phyloP scores from a whole-genome alignment of 1,284 basidiomycete species.

The Cutaneotrichosporon dermatis region DNA sequence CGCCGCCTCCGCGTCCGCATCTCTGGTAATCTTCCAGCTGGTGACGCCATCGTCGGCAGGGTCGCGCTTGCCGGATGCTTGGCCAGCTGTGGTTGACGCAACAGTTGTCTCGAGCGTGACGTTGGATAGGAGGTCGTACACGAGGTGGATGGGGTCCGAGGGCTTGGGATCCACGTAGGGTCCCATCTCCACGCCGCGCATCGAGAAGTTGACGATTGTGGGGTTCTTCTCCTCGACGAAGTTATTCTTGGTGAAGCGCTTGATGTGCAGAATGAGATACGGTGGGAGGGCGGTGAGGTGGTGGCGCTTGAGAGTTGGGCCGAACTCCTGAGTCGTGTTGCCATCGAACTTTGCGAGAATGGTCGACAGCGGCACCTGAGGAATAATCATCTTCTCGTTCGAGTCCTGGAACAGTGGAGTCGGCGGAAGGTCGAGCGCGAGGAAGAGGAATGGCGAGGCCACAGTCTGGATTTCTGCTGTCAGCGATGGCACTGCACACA shows the following conservation, averaged over 20 bases:
- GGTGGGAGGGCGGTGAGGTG: constrained; percentile 83
- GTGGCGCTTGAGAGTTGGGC: constrained; percentile 79
- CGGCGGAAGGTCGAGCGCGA: constrained; percentile 91
- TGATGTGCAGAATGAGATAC: constrained; percentile 92
- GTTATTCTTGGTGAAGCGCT: constrained; percentile 95
- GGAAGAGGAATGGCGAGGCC: constrained; percentile 86
- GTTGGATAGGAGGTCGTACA: constrained; percentile 94
- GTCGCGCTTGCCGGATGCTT: constrained; percentile 27
- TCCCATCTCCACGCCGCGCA: constrained; percentile 82
- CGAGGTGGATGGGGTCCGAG: constrained; percentile 56
- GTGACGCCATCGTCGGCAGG: constrained; percentile 32
- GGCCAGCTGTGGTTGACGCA: constrained; percentile 63
- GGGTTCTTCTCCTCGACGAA: constrained; percentile 99
- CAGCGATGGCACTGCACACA: constrained; percentile 7
- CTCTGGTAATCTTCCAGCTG: constrained; percentile 88
- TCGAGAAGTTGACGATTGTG: constrained; percentile 95
- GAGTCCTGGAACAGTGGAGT: constrained; percentile 94
- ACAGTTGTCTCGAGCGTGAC: constrained; percentile 84
- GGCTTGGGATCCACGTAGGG: constrained; percentile 74
- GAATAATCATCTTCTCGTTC: constrained; percentile 96
- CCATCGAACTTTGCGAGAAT: constrained; percentile 97
- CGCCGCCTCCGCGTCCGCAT: constrained; percentile 63
- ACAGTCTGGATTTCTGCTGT: constrained; percentile 74
- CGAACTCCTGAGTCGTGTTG: constrained; percentile 78
- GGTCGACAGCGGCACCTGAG: constrained; percentile 86